phyloP scores from a whole-genome alignment of 495 filamentous ascomycete species.

The Jackrogersella minutella region DNA sequence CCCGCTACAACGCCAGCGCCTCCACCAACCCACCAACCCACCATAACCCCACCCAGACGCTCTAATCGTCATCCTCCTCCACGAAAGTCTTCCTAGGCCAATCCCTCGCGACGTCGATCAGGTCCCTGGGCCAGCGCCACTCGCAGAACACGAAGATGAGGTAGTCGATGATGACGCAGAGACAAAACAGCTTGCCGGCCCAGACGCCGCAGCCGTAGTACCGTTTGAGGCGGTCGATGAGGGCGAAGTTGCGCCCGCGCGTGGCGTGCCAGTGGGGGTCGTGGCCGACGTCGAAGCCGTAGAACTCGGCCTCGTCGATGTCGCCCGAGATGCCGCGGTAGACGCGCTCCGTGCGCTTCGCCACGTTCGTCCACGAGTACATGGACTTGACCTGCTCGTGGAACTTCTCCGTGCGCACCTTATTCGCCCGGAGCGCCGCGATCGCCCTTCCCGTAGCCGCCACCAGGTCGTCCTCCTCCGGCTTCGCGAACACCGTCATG shows the following conservation, averaged over 20 bases:
- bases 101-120: conserved; percentile 86
- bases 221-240: conserved; percentile 92
- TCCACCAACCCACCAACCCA: background rate
- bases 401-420: conserved; percentile 89
- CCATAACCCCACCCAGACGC: background rate
- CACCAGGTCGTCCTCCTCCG: conserved; percentile 91
- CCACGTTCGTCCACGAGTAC: conserved; percentile 98
- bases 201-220: conserved; percentile 99
- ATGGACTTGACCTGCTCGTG: conserved; percentile 96
- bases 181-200: conserved; percentile 96
- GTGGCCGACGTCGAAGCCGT: conserved; percentile 73
- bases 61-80: conserved; percentile 38
- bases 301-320: conserved; percentile 85
- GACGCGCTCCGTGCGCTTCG: conserved; percentile 88
- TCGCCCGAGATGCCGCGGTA: conserved; percentile 90
- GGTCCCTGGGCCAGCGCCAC: conserved; percentile 80
- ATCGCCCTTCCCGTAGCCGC: conserved; percentile 84
- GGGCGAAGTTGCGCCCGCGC: conserved; percentile 83
- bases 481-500: conserved; percentile 94
- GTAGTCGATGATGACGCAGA: conserved; percentile 94
- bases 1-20: background rate
- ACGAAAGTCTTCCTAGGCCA: conserved; percentile 79
- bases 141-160: conserved; percentile 87
- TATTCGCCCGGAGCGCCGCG: conserved; percentile 76
- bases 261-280: conserved; percentile 76